A percentile compares a stretch with the other conserved stretches of the same genome.
Conservation (phyloP, 73 alveolate genomes). For the Tetrahymena malaccensis region DNA sequence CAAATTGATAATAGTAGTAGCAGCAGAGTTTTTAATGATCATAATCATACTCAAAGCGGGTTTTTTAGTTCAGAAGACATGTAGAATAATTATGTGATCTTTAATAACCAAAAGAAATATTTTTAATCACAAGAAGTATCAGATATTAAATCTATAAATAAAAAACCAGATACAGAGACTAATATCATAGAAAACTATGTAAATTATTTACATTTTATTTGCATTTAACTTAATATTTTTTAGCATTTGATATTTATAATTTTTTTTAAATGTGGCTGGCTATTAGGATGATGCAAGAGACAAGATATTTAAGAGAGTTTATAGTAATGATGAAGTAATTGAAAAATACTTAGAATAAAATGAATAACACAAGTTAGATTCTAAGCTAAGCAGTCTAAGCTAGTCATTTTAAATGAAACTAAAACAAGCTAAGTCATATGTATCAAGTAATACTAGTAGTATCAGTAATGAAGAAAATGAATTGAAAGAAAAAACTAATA, state of each 20-base stretch:
- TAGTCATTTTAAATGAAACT: not conserved
- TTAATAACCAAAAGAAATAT: not conserved
- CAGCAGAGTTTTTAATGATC: not conserved
- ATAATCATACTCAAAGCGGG: not conserved
- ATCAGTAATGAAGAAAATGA: not conserved
- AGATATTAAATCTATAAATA: not conserved
- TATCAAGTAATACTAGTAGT: not conserved
- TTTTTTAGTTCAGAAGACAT: not conserved
- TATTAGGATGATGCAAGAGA: not conserved
- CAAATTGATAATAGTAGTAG: not conserved
- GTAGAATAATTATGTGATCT: not conserved
- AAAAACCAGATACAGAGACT: not conserved
- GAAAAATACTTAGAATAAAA: not conserved
- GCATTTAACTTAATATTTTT: not conserved
- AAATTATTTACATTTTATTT: not conserved
- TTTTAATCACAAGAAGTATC: not conserved
- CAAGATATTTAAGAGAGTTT: too few relatives aligned
- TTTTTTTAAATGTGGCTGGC: too few relatives aligned
- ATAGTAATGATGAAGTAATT: not conserved
- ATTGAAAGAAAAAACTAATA: not conserved
- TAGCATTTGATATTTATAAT: not conserved
- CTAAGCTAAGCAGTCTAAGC: not conserved
- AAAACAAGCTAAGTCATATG: not conserved
- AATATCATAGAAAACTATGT: not conserved
- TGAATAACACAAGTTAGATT: not conserved